phyloP scores from a whole-genome alignment of 1,139 yeast species.

The Blastobotrys arbuscula region DNA sequence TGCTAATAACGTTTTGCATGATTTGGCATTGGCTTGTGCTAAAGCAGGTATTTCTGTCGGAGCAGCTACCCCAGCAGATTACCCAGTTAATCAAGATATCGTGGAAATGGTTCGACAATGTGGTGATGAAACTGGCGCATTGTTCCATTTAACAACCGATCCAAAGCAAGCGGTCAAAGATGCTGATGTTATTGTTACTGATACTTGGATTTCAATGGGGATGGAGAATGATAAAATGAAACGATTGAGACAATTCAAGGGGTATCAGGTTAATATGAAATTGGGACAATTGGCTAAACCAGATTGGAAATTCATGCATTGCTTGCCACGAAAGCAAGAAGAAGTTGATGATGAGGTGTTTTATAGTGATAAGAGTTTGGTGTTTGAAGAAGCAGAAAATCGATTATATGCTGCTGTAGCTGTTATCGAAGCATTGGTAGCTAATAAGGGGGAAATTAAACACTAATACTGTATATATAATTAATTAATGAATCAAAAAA shows the following conservation, averaged over 20 bases:
- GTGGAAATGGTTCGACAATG: conserved; percentile 49
- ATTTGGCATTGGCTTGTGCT: conserved; percentile 83
- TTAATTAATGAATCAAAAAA: not conserved
- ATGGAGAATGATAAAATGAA: conserved; percentile 73
- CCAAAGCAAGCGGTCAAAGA: conserved; percentile 64
- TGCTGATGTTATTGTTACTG: conserved; percentile 88
- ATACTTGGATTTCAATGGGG: conserved; percentile 98
- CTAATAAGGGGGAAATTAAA: conserved; percentile 62
- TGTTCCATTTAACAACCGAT: conserved; percentile 61
- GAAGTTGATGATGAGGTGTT: conserved; percentile 93
- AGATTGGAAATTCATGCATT: conserved; percentile 91
- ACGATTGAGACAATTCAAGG: conserved; percentile 74
- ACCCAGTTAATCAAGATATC: conserved; percentile 58
- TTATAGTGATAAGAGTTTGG: conserved; percentile 76
- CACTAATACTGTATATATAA: no score
- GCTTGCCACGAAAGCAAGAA: conserved; percentile 90
- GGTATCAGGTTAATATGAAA: conserved; percentile 73
- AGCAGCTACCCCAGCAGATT: conserved; percentile 74
- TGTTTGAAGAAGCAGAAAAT: conserved; percentile 93
- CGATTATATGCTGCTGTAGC: conserved; percentile 95
- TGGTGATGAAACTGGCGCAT: conserved; percentile 46
- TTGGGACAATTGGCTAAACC: conserved; percentile 61
- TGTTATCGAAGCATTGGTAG: conserved; percentile 81
- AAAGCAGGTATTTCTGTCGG: conserved; percentile 79
- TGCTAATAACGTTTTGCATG: conserved; percentile 91